Evolutionary conservation across 1,139 yeast genomes (phyloP).

Genomic region (Ogataea hybrid): DNA sequence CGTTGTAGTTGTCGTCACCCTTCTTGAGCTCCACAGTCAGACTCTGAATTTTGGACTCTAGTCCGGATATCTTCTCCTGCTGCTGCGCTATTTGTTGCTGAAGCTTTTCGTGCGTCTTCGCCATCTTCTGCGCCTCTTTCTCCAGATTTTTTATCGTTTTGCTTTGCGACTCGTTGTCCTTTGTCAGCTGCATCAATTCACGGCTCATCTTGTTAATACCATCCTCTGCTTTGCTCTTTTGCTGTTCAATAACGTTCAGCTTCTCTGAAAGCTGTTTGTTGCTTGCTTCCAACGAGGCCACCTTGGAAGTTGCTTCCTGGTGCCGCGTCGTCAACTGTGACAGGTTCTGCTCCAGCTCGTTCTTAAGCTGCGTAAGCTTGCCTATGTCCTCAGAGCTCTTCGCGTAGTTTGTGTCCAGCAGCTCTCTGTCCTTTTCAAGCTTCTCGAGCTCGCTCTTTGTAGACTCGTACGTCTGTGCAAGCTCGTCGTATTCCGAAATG

Average conservation of each 20-base stretch:
- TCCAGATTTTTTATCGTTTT: conserved; percentile 41
- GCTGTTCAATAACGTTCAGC: conserved; percentile 39
- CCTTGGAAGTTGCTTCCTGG: conserved; percentile 32
- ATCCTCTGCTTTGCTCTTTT: conserved; percentile 71
- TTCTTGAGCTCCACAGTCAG: conserved; percentile 20
- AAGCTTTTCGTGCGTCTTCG: conserved; percentile 31
- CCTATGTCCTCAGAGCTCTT: conserved; percentile 21
- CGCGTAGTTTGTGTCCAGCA: conserved; percentile 17
- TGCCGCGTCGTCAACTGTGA: conserved; percentile 25
- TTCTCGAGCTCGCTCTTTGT: conserved; percentile 18
- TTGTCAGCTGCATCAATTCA: conserved; percentile 67
- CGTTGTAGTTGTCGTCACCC: conserved; percentile 29
- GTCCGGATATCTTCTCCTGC: conserved; percentile 19
- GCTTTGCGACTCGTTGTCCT: conserved; percentile 55
- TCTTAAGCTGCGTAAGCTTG: conserved; percentile 15
- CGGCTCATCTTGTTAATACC: conserved; percentile 91
- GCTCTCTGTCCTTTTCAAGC: conserved; percentile 17
- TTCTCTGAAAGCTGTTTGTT: conserved; percentile 39
- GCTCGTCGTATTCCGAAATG: conserved; percentile 23
- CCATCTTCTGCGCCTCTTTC: conserved; percentile 36
- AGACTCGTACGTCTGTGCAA: conserved; percentile 20
- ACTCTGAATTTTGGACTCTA: conserved; percentile 21
- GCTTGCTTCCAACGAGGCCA: conserved; percentile 34
- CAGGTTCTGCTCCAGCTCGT: conserved; percentile 24
- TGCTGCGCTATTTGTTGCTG: conserved; percentile 26